Percentiles rank a stretch among this genome's conserved stretches.
These are phyloP conservation scores for Camelina sativa DNA, from an alignment of 345 rosid species.

Conservation along the genomic window DNA sequence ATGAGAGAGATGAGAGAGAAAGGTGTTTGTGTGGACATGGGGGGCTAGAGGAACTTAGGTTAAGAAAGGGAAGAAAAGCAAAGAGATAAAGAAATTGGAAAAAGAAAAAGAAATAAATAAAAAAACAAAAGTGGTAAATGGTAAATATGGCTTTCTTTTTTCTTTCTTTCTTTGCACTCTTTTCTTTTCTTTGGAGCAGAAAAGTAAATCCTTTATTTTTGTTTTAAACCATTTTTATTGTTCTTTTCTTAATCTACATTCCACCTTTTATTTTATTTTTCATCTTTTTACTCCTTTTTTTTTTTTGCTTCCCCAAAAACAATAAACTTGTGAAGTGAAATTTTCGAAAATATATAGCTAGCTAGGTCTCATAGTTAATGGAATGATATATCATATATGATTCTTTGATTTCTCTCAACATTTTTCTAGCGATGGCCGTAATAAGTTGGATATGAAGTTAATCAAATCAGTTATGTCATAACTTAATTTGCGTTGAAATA, in stretches of 20 bases:
- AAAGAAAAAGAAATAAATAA: conserved; percentile 16
- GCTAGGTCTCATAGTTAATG: neutral
- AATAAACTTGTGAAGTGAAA: neutral
- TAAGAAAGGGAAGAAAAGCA: conserved; percentile 46
- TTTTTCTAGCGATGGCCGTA: neutral
- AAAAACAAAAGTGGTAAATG: conserved; percentile 41
- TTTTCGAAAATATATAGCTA: neutral
- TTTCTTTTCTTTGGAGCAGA: conserved; percentile 46
- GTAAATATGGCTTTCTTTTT: conserved; percentile 49
- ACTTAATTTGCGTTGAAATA: neutral
- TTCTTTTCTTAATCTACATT: conserved; percentile 35
- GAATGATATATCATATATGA: neutral
- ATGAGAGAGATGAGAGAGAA: conserved; percentile 45
- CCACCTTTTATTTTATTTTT: conserved; percentile 23
- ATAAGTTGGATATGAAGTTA: neutral
- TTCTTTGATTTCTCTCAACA: neutral
- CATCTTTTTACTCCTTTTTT: neutral
- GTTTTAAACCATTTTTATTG: conserved; percentile 31
- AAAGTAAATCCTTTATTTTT: conserved; percentile 41
- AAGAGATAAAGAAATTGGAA: conserved; percentile 31
- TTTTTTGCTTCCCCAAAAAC: neutral
- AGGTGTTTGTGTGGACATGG: conserved; percentile 67
- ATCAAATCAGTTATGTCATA: neutral
- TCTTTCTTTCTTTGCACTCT: conserved; percentile 44
- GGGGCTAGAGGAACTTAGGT: conserved; percentile 57